Evolutionary conservation across 768 basidiomycete genomes (phyloP), one percentile per base, ranked within the genome.

Genomic region (Termitomyces sp.): DNA sequence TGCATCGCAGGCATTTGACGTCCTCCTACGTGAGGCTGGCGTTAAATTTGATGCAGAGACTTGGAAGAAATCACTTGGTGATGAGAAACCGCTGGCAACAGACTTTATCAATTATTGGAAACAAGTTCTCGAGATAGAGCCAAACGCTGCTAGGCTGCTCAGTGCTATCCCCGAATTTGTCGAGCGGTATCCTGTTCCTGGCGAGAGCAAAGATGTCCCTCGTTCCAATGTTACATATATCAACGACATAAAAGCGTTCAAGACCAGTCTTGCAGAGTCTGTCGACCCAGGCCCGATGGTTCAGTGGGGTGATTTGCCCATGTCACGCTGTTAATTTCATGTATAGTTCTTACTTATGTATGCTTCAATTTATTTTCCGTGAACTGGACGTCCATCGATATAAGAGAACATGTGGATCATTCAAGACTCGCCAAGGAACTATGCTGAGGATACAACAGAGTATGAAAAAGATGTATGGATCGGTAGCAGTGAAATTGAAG

Each of bases 251-350:
- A 77, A 82, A 61, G 74, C 72, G 32, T 94, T 94, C 80, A 92
- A 85, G 72, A 79, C 81, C 34, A 72, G 78, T 9, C 73, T 96
- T 55, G 69, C 71, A 46, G 72, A 79, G 17, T 82, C 88, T 4
- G 78, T 79, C 32, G 80, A 81, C 63, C 83, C 89, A n/a, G 79
- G 79, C 43, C 86, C 92, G 2, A 76, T 94, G 65, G 87, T 86
- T 1, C 74, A 85, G 55, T 92, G 89, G 89, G 84, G 83, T 38
- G 91, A 92, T 74, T 76, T 91, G 57, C 89, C 88, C 20, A 70
- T 74, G 6, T 71, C 88, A 2, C 86, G 80, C 63, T 79, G 84
- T 49, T 89, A 73, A 79, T 31, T 34, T 46, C 36, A 37, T 62
- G 53, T 31, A 53, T 58, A 25, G 15, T 9, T 25, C 25, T 56